These are phyloP conservation scores for Allium fistulosum DNA, from an alignment of 106 monocot species.

Conservation along the genomic window DNA sequence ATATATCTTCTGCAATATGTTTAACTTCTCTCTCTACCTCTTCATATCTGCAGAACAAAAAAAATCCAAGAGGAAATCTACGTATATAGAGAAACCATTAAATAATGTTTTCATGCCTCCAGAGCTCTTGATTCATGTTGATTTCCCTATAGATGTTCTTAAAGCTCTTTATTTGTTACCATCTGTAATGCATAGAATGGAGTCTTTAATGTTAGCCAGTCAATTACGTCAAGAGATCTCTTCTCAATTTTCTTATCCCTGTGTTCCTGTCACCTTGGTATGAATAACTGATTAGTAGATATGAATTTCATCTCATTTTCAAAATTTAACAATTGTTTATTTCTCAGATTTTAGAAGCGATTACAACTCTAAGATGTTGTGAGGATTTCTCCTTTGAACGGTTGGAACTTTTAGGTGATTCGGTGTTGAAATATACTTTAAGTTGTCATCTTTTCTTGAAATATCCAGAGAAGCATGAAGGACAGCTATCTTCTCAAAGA, in stretches of 20 bases:
- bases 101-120: conserved; percentile 79
- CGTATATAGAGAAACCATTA: conserved; percentile 16
- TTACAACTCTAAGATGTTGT: conserved; percentile 71
- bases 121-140: conserved; percentile 71
- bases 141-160: conserved; percentile 52
- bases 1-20: too few relatives aligned
- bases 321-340: background rate
- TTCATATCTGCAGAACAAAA: too few relatives aligned
- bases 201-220: conserved; percentile 75
- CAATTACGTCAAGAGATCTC: conserved; percentile 70
- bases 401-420: conserved; percentile 88
- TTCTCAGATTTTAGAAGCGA: conserved; percentile 82
- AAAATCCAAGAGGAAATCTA: too few relatives aligned
- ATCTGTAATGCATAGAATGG: conserved; percentile 84
- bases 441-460: conserved; percentile 70
- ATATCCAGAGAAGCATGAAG: conserved; percentile 71
- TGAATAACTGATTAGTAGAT: background rate
- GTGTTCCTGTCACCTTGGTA: conserved; percentile 67
- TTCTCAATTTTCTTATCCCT: conserved; percentile 14
- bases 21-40: too few relatives aligned
- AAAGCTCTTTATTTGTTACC: conserved; percentile 89
- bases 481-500: conserved; percentile 53
- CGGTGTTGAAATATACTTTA: conserved; percentile 83
- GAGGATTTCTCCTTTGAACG: conserved; percentile 91
- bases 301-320: too few relatives aligned